A percentile compares a stretch with the other conserved stretches of the same genome.
phyloP scores from a whole-genome alignment of 352 stramenopile species.

The Globisporangium viniferum region DNA sequence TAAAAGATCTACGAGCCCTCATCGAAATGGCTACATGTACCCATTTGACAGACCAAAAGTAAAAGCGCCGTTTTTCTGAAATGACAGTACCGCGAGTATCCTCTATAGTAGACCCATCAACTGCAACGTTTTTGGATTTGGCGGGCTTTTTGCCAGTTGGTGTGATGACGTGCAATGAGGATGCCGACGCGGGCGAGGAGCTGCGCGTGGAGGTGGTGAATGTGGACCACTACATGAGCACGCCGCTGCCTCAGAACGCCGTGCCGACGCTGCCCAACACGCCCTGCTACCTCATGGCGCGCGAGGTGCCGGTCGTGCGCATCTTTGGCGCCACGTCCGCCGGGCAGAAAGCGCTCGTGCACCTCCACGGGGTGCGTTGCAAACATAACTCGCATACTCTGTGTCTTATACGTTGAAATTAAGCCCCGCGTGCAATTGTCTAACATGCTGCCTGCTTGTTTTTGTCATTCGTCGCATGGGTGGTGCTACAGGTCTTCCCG shows the following conservation, averaged over 20 bases:
- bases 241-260: constrained; percentile 49
- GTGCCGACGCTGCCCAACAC: constrained; percentile 44
- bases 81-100: not conserved
- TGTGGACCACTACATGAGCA: constrained; percentile 81
- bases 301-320: constrained; percentile 81
- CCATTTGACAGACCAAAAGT: too few relatives aligned
- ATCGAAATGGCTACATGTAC: not conserved
- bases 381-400: not conserved
- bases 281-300: constrained; percentile 66
- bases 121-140: not conserved
- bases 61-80: not conserved
- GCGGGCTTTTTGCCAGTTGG: not conserved
- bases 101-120: not conserved
- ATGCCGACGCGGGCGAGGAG: constrained; percentile 28
- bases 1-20: not conserved
- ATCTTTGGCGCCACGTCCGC: constrained; percentile 88
- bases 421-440: not conserved
- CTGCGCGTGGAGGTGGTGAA: constrained; percentile 72
- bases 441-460: not conserved
- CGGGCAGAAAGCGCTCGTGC: constrained; percentile 87
- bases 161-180: not conserved
- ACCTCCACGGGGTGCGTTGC: constrained; percentile 78
- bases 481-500: constrained; percentile 63
- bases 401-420: not conserved
- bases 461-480: not conserved